phyloP scores from a whole-genome alignment of 2,329 filamentous ascomycete species.

The Sporothrix humicola region DNA sequence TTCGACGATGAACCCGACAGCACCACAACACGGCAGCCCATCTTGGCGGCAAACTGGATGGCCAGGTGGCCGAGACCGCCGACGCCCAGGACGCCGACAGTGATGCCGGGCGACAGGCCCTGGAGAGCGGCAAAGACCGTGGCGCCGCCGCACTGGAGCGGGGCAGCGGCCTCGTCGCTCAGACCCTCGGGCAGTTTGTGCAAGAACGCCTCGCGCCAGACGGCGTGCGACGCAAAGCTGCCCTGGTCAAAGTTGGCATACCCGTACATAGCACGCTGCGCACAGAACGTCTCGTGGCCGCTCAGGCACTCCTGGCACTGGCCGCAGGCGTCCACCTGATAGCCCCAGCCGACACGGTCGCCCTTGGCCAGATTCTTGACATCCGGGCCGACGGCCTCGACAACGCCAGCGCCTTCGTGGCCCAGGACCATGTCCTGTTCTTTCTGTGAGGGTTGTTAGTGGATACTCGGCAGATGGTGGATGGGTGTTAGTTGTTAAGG shows the following conservation, averaged over 20 bases:
- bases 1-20: conserved; percentile 10
- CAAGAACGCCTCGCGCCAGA: conserved; percentile 22
- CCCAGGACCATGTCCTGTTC: conserved; percentile 6
- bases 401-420: conserved; percentile 19
- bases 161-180: conserved; percentile 17
- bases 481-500: background rate
- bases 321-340: conserved; percentile 10
- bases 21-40: conserved; percentile 25
- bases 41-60: conserved; percentile 26
- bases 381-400: conserved; percentile 21
- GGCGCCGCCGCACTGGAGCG: conserved; percentile 26
- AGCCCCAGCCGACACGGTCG: conserved; percentile 27
- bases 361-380: conserved; percentile 23
- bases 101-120: background rate
- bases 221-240: conserved; percentile 13
- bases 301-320: conserved; percentile 15
- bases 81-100: conserved; percentile 14
- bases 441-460: conserved; percentile 12
- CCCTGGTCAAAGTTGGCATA: conserved; percentile 2
- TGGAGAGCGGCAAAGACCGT: conserved; percentile 14
- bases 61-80: conserved; percentile 24
- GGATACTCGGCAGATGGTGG: background rate
- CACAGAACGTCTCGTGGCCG: conserved; percentile 20
- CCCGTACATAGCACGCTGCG: background rate
- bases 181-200: conserved; percentile 17